Evolutionary conservation across 176 grass and related monocot species (phyloP).

Genomic region (Areca catechu): DNA sequence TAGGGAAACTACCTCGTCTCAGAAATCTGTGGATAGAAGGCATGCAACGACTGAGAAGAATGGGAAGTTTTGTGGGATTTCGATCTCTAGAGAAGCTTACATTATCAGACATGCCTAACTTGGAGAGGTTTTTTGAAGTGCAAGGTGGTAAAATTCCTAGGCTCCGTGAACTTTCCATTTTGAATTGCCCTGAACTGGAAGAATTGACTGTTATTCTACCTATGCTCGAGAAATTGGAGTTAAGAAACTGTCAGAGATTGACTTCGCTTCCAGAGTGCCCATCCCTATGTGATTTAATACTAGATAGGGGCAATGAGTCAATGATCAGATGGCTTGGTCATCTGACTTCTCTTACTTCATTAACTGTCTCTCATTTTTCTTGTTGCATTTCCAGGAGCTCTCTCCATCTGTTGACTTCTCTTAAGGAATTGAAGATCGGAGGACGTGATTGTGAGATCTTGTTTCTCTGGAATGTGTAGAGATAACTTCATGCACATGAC

Average conservation of each 20-base stretch:
- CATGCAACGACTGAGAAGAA: slow-evolving; percentile 5
- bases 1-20: slow-evolving; percentile 16
- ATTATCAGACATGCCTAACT: slow-evolving; percentile 17
- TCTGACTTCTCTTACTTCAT: slow-evolving; percentile 5
- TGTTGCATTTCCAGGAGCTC: neutral
- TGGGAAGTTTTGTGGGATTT: slow-evolving; percentile 6
- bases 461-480: slow-evolving; percentile 3
- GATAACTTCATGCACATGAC: neutral
- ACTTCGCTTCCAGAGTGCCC: neutral
- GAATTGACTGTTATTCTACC: neutral
- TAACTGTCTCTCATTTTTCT: slow-evolving; percentile 14
- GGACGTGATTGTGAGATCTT: neutral
- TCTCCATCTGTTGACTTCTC: neutral
- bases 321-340: slow-evolving; percentile 15
- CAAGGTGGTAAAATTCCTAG: slow-evolving; percentile 1
- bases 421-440: slow-evolving; percentile 13
- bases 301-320: neutral
- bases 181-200: slow-evolving; percentile 17
- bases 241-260: slow-evolving; percentile 4
- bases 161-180: slow-evolving; percentile 3
- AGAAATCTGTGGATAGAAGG: slow-evolving; percentile 17
- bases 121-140: slow-evolving; percentile 9
- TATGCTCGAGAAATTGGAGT: neutral
- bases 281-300: slow-evolving; percentile 3
- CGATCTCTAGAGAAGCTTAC: slow-evolving; percentile 8